Evolutionary conservation across 1,284 basidiomycete species (phyloP).

Genomic region (Termitomyces sp.): DNA sequence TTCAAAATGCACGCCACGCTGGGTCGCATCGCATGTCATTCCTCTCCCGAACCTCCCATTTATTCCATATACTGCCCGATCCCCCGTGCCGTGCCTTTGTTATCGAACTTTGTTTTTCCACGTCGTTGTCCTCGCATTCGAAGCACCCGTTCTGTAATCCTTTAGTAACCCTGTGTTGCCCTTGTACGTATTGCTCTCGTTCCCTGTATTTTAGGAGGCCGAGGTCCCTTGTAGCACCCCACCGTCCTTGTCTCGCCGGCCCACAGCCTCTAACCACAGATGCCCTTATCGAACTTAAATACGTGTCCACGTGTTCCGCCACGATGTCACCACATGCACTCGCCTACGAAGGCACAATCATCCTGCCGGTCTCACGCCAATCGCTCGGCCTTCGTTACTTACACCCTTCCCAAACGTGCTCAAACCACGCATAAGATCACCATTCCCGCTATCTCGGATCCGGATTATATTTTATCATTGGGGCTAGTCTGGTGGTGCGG

Average conservation of each 20-base stretch:
- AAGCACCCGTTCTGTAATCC: conserved; percentile 9
- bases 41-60: conserved; percentile 13
- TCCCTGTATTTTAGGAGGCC: conserved; percentile 16
- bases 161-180: conserved; percentile 8
- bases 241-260: background rate
- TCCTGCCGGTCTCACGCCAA: background rate
- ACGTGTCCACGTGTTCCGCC: background rate
- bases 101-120: conserved; percentile 1
- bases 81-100: conserved; percentile 2
- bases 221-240: conserved; percentile 3
- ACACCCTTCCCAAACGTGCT: background rate
- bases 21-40: conserved; percentile 5
- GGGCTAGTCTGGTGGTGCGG: conserved; percentile 15
- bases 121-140: conserved; percentile 6
- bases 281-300: background rate
- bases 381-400: background rate
- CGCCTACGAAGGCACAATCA: background rate
- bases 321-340: background rate
- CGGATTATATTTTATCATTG: conserved; percentile 15
- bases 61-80: background rate
- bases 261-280: background rate
- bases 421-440: background rate
- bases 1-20: conserved; percentile 1
- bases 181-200: conserved; percentile 4
- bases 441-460: conserved; percentile 4